Conservation (phyloP, 108 stramenopile genomes). For the Pseudonitzschia pungens region DNA sequence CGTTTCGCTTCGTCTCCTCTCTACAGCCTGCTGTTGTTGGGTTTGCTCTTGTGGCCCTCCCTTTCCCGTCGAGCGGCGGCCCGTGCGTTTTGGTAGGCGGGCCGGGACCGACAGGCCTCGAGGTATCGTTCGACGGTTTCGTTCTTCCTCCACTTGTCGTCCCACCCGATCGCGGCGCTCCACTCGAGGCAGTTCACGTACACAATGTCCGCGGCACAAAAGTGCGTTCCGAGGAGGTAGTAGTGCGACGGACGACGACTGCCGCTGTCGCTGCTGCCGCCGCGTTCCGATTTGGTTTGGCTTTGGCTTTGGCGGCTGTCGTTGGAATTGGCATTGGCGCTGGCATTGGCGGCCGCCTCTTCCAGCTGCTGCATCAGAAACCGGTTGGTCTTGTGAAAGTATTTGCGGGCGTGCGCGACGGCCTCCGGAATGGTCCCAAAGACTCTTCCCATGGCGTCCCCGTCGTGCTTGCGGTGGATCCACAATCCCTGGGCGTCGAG, state of each 20-base stretch:
- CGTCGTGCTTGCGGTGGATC: conserved; percentile 75
- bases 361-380: conserved; percentile 37
- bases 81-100: conserved; percentile 35
- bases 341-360: neutral
- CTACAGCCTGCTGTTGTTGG: neutral
- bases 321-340: neutral
- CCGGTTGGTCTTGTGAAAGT: conserved; percentile 51
- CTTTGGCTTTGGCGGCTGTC: neutral
- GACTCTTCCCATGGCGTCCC: conserved; percentile 37
- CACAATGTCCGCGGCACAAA: conserved; percentile 73
- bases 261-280: too few relatives aligned
- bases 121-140: conserved; percentile 30
- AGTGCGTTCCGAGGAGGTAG: conserved; percentile 54
- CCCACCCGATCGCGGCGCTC: conserved; percentile 70
- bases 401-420: conserved; percentile 59
- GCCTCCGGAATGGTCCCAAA: conserved; percentile 60
- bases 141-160: conserved; percentile 35
- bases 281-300: too few relatives aligned
- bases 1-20: too few relatives aligned
- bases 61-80: conserved; percentile 23
- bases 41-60: neutral
- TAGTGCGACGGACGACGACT: neutral
- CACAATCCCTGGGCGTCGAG: conserved; percentile 75
- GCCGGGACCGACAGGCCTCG: conserved; percentile 43
- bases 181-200: conserved; percentile 75